Percentiles rank a stretch among this genome's conserved stretches.
Evolutionary conservation across 352 stramenopile genomes (phyloP).

Genomic region (Phytopythium ostracodes): DNA sequence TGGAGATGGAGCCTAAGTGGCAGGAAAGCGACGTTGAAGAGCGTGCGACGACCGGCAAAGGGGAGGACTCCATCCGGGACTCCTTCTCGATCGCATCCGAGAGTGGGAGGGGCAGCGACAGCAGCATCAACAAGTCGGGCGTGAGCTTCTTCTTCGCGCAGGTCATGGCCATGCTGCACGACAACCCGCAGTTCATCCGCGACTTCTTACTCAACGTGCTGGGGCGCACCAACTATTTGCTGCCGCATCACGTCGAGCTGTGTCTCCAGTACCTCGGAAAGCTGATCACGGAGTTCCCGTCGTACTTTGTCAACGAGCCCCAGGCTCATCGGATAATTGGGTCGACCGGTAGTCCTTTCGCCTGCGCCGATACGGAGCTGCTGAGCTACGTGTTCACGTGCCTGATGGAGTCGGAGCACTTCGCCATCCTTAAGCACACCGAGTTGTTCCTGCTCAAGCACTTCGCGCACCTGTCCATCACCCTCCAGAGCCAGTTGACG

Average conservation of each 20-base stretch:
- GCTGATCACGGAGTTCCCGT: slow-evolving; percentile 48
- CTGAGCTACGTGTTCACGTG: slow-evolving; percentile 51
- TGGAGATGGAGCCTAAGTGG: slow-evolving; percentile 31
- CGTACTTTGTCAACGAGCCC: slow-evolving; percentile 50
- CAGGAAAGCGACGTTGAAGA: slow-evolving; percentile 29
- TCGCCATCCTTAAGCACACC: slow-evolving; percentile 61
- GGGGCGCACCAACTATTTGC: slow-evolving; percentile 58
- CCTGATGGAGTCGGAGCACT: slow-evolving; percentile 68
- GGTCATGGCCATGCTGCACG: slow-evolving; percentile 47
- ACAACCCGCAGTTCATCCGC: slow-evolving; percentile 43
- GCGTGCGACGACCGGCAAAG: slow-evolving; percentile 25
- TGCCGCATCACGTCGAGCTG: slow-evolving; percentile 65
- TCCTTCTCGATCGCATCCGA: slow-evolving; percentile 34
- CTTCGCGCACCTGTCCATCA: slow-evolving; percentile 45
- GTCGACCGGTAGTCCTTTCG: slow-evolving; percentile 3
- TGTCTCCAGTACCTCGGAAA: slow-evolving; percentile 65
- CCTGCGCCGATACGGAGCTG: slow-evolving; percentile 28
- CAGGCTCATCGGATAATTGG: slow-evolving; percentile 7
- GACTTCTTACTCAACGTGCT: slow-evolving; percentile 60
- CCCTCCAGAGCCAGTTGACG: slow-evolving; percentile 49
- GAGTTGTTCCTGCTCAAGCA: slow-evolving; percentile 69
- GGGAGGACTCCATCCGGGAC: slow-evolving; percentile 24
- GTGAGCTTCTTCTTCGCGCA: slow-evolving; percentile 49
- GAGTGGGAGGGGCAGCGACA: slow-evolving; percentile 18
- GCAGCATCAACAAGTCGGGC: slow-evolving; percentile 15